Evolutionary conservation across 192 early-diverging fungal species (phyloP).

Genomic region (Rhizoclosmatium globosum): DNA sequence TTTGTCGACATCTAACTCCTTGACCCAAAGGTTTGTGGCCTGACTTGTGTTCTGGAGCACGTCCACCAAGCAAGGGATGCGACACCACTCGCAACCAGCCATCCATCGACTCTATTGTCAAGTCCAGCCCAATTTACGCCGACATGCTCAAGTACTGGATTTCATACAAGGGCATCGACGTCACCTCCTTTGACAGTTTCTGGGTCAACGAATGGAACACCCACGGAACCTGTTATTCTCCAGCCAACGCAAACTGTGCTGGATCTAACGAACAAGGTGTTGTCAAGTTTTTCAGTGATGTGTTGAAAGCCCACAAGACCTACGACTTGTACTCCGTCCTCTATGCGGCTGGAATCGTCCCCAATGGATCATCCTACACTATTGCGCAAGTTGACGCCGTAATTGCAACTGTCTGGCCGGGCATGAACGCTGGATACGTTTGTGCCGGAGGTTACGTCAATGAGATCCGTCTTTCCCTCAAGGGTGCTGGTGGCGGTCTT

Average conservation of each 20-base stretch:
- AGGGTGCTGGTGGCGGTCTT: not conserved
- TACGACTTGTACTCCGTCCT: conserved; percentile 4
- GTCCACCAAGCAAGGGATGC: not conserved
- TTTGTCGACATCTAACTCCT: not conserved
- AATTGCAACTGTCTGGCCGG: conserved; percentile 41
- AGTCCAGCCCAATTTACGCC: not conserved
- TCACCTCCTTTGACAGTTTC: too few relatives aligned
- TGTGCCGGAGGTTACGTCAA: not conserved
- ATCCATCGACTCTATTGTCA: not conserved
- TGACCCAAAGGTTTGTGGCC: not conserved
- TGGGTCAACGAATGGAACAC: too few relatives aligned
- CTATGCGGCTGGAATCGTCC: conserved; percentile 23
- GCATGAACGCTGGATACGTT: not conserved
- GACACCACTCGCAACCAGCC: not conserved
- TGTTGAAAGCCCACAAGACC: not conserved
- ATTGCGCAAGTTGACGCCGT: conserved; percentile 50
- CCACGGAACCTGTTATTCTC: too few relatives aligned
- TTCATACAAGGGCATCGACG: too few relatives aligned
- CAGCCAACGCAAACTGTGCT: not conserved
- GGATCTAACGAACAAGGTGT: not conserved
- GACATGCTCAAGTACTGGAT: not conserved
- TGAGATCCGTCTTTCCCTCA: not conserved
- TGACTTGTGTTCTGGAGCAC: not conserved
- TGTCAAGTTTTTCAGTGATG: conserved; percentile 13
- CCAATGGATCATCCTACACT: conserved; percentile 52